These are phyloP conservation scores for Phlyctochytrium bullatum DNA, from an alignment of 192 early-diverging fungal species.

Conservation along the genomic window DNA sequence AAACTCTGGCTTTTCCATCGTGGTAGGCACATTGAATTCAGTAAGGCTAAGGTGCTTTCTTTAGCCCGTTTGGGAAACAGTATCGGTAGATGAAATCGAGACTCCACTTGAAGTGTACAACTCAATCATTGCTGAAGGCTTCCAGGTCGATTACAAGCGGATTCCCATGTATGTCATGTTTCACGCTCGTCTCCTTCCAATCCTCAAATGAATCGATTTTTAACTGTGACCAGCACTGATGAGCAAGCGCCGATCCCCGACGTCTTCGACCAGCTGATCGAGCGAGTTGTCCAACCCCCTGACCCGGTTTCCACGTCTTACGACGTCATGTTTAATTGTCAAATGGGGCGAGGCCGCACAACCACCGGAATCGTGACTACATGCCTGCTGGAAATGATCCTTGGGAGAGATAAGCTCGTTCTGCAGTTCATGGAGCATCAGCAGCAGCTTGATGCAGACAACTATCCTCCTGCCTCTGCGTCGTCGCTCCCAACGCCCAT, in stretches of 20 bases:
- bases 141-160: conserved; percentile 54
- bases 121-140: conserved; percentile 52
- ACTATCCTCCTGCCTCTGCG: conserved; percentile 3
- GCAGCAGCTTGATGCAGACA: not conserved
- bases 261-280: conserved; percentile 61
- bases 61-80: conserved; percentile 57
- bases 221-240: conserved; percentile 37
- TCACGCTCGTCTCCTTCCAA: too few relatives aligned
- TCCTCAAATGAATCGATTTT: not conserved
- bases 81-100: conserved; percentile 46
- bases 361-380: conserved; percentile 61
- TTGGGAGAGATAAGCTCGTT: conserved; percentile 32
- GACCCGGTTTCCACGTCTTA: too few relatives aligned
- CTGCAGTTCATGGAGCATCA: not conserved
- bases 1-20: conserved; percentile 39
- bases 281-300: conserved; percentile 47
- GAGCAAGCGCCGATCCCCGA: conserved; percentile 69
- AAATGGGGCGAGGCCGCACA: conserved; percentile 69
- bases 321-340: conserved; percentile 65
- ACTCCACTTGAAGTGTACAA: conserved; percentile 59
- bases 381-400: conserved; percentile 55
- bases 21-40: conserved; percentile 32
- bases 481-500: conserved; percentile 13
- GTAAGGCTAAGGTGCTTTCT: not conserved
- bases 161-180: conserved; percentile 52